Base-by-base conservation (phyloP, 176 grass and related monocot species). In the Juncus effusus region DNA sequence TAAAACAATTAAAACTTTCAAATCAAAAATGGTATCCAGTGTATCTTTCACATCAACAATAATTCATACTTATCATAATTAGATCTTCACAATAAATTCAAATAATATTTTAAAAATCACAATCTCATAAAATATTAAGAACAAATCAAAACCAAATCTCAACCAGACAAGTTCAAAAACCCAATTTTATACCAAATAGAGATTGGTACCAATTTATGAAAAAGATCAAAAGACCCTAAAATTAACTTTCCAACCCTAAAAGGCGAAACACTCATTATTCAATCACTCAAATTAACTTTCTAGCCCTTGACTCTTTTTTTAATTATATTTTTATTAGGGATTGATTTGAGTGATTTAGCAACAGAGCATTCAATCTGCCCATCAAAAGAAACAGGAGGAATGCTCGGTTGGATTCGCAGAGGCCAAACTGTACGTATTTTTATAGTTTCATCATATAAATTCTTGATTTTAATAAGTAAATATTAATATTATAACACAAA, bases 381-480 rank as follows among this genome's bases (percentile, higher is more conserved):
- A 68, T 97, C 94, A 40, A 99, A 93, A 77, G 94, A 99, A 76
- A 89, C 82, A 76, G 94, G 94, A 4, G 94, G 94, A 16, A 99
- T 99, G 88, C 85, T 99, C 51, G 94, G 94, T 50, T 99, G 94
- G 94, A 78, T 93, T 76, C 85, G 94, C 63, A 86, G 14, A 74
- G 94, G 88, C 51, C 88, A 93, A 63, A 99, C 90, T 69, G 94
- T 99, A 88, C 59, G 60, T 0, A 64, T 56, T 76, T 52, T 38
- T 64, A 73, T 61, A 79, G 52, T 28, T 11, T 5, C 44, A 11
- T 70, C 45, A 11, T 10, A 13, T 53, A 59, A n/a, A 62, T 35
- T 60, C 76, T 77, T 4, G 3, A 56, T 64, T 4, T 58, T 49
- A 28, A 28, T 28, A 28, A 28, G 19, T 28, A 28, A 28, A 28